Base-by-base conservation (phyloP, 768 basidiomycete species). In the Lepiota subincarnata region DNA sequence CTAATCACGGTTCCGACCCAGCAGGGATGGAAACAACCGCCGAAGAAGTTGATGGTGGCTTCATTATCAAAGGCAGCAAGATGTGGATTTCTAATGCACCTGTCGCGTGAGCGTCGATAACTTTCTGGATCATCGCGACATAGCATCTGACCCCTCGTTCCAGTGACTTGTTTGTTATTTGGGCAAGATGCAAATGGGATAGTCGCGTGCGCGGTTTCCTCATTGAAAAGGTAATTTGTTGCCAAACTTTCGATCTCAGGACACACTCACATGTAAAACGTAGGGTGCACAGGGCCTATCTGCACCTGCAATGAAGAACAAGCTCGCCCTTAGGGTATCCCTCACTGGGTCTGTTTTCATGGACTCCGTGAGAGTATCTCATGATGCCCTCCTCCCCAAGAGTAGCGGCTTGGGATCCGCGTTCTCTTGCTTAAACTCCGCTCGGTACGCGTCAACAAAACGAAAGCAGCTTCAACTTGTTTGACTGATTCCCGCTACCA, bases 21-120 rank as follows among this genome's bases (percentile, higher is more conserved):
- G 87, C 86, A n/a, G 84, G 87, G n/a, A 98, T 98, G 96, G 91
- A 95, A 63, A 97, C 96, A 1, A 86, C 80, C 22, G 96, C 93
- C 10, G 83, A 82, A 57, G 92, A 97, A 67, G 76, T 77, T 0
- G 87, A 87, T 50, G 92, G 92, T 11, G 93, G 92, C 3, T 98
- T 86, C 68, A 70, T 89, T 20, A 64, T 98, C 48, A 89, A 84
- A 58, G 96, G 96, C 48, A 89, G 89, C 69, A 98, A 98, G 76
- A 98, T 93, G 0, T 98, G 96, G 96, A 98, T 98, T 64, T 83
- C 92, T 12, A 97, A 97, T 64, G 83, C 94, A 0, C 93, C 94
- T 7, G 83, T 90, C 50, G 92, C 94, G 85, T 91, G 64, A 69
- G 86, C 74, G 41, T 44, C 14, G 31, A 31, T 31, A 8, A 35